Percentiles rank a stretch among this genome's conserved stretches.
Conservation (phyloP, 306 rosid species). For the Prunus campanulata region DNA sequence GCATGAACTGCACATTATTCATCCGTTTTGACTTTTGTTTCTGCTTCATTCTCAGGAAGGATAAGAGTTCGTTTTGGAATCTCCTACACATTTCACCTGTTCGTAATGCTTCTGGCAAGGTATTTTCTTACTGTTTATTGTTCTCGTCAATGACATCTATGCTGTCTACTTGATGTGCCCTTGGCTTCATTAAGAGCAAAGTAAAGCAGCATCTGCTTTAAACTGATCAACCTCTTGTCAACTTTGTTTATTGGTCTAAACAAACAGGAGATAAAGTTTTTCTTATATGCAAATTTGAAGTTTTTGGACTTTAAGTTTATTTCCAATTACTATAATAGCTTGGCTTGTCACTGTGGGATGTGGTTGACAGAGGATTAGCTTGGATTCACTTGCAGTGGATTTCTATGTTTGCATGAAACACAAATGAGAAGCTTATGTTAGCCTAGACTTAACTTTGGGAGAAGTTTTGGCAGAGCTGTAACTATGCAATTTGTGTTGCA, state of each 20-base stretch:
- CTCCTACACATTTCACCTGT: constrained; percentile 82
- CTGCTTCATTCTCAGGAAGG: constrained; percentile 59
- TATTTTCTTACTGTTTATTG: constrained; percentile 21
- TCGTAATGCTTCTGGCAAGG: constrained; percentile 93
- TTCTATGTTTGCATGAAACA: neutral
- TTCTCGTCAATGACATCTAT: neutral
- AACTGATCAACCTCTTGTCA: neutral
- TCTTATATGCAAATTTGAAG: neutral
- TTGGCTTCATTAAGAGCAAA: neutral
- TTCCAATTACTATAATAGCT: neutral
- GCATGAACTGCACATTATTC: constrained; percentile 23
- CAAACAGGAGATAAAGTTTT: neutral
- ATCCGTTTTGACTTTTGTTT: constrained; percentile 26
- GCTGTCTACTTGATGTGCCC: constrained; percentile 1
- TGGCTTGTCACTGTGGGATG: neutral
- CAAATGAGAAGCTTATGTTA: neutral
- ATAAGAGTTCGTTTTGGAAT: constrained; percentile 90
- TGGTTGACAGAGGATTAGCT: neutral
- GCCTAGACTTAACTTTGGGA: neutral
- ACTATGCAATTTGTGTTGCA: neutral
- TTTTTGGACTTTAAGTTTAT: neutral
- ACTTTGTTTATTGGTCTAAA: neutral
- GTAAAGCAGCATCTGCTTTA: neutral
- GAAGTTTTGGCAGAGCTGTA: neutral
- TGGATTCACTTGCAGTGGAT: neutral